A percentile compares a stretch with the other conserved stretches of the same genome.
Evolutionary conservation across 495 filamentous ascomycete species (phyloP).

Genomic region (Hamigera avellanea): DNA sequence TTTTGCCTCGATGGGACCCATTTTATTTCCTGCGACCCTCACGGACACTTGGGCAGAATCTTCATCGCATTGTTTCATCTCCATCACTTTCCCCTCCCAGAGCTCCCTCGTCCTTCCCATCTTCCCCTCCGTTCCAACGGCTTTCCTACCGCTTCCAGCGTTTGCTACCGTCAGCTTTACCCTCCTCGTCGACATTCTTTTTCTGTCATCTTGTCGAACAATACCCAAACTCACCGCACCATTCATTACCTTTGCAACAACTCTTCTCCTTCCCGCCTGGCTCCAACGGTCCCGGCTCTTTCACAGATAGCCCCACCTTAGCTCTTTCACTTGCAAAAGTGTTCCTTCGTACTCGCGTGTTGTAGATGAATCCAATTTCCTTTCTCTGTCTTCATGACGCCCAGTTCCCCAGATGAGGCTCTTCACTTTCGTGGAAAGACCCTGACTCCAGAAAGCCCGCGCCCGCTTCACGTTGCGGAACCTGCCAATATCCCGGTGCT

Average conservation of each 20-base stretch:
- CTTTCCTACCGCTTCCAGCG: slow-evolving; percentile 7
- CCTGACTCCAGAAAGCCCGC: slow-evolving; percentile 60
- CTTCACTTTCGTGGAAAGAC: slow-evolving; percentile 56
- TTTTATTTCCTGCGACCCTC: no score
- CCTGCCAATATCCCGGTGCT: slow-evolving; percentile 61
- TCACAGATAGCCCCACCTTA: slow-evolving; percentile 17
- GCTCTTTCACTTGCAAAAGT: slow-evolving; percentile 8
- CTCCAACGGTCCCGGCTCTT: not conserved
- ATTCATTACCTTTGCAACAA: no score
- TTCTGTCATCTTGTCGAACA: not conserved
- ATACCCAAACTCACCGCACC: no score
- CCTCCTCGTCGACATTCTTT: slow-evolving; percentile 2
- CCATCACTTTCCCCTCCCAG: slow-evolving; percentile 1
- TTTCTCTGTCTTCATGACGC: slow-evolving; percentile 44
- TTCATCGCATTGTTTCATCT: slow-evolving; percentile 22
- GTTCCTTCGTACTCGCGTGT: slow-evolving; percentile 3
- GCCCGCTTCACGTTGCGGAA: slow-evolving; percentile 57
- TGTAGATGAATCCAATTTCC: slow-evolving; percentile 34
- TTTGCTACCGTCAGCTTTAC: slow-evolving; percentile 3
- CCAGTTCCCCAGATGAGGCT: slow-evolving; percentile 49
- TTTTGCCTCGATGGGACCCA: no score
- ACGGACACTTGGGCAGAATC: slow-evolving; percentile 3
- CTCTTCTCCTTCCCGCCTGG: no score
- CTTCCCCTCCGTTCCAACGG: not conserved
- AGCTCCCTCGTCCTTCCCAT: slow-evolving; percentile 1